Evolutionary conservation across 805 yeast species (phyloP).

Genomic region (Peterozyma toletana): DNA sequence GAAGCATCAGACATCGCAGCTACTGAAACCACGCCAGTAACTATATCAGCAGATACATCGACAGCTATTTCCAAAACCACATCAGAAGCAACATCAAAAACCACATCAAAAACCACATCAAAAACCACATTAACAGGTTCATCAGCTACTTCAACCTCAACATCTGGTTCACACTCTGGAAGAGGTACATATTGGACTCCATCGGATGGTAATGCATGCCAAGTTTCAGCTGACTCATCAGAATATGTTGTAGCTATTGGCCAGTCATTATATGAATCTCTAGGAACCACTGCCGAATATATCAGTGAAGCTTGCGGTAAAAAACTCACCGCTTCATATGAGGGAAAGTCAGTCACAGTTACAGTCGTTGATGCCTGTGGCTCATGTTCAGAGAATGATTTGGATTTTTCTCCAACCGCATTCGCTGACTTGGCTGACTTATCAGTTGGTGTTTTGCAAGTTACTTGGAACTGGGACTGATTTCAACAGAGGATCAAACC

Average conservation of each 20-base stretch:
- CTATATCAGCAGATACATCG: no score
- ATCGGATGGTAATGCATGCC: conserved; percentile 46
- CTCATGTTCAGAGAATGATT: conserved; percentile 41
- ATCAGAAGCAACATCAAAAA: no score
- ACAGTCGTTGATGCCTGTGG: conserved; percentile 52
- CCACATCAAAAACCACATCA: no score
- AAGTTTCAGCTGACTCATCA: conserved; percentile 32
- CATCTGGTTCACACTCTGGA: conserved; percentile 19
- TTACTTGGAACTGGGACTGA: conserved; percentile 39
- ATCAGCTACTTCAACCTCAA: conserved; percentile 11
- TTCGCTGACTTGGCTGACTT: conserved; percentile 43
- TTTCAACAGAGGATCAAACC: no score
- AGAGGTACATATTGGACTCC: conserved; percentile 36
- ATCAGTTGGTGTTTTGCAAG: conserved; percentile 44
- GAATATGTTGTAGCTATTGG: conserved; percentile 51
- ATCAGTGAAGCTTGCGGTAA: conserved; percentile 27
- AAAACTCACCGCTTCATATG: conserved; percentile 36
- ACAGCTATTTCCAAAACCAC: no score
- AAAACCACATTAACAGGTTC: no score
- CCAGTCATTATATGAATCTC: conserved; percentile 32
- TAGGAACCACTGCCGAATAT: conserved; percentile 26
- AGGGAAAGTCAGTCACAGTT: conserved; percentile 47
- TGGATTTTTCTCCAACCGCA: conserved; percentile 59
- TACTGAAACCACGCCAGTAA: no score
- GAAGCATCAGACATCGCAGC: no score